Base-by-base conservation (phyloP, 176 grass and related monocot genomes). In the Elaeis guineensis region DNA sequence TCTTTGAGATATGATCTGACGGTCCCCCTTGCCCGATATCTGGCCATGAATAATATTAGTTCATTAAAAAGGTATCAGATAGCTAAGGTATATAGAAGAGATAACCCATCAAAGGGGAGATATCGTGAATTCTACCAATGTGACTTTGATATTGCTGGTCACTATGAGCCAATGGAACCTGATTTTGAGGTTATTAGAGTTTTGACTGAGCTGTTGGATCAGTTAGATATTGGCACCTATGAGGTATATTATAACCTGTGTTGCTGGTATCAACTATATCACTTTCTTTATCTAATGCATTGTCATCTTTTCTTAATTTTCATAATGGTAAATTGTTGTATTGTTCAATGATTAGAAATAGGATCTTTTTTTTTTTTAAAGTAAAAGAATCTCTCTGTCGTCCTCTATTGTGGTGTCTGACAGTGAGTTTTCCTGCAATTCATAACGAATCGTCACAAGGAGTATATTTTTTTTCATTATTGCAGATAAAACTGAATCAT, bases 91-190 rank as follows among this genome's bases (percentile, higher is more conserved):
- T 98, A 98, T 75, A 79, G 94, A 58, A 98, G 94, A 70, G 94
- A 98, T 71, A 98, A 98, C 51, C 88, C 94, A 49, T 92, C 87
- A n/a, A 92, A 93, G 68, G 94, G 94, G 72, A 84, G 94, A 50
- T 98, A 83, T 49, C 79, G 88, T 5, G 94, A 98, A 65, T 98
- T 98, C 73, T 98, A 98, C 71, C 94, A 93, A 52, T 98, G 94
- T 49, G 94, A 93, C 50, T 98, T 98, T 16, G 94, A 93, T 74
- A 98, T 98, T 59, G 94, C 94, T 54, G 88, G 88, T 52, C 65
- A 81, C 19, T 93, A 86, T 69, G 84, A 92, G 62, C 61, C 76
- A 25, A 98, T 98, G 94, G 83, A 89, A 65, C 84, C 94, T 0
- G 94, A 98, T 77, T 98, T 85, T 50, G 94, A 98, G 74, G 88